phyloP scores from a whole-genome alignment of 352 stramenopile genomes.

The Halophytophthora polymorphica region DNA sequence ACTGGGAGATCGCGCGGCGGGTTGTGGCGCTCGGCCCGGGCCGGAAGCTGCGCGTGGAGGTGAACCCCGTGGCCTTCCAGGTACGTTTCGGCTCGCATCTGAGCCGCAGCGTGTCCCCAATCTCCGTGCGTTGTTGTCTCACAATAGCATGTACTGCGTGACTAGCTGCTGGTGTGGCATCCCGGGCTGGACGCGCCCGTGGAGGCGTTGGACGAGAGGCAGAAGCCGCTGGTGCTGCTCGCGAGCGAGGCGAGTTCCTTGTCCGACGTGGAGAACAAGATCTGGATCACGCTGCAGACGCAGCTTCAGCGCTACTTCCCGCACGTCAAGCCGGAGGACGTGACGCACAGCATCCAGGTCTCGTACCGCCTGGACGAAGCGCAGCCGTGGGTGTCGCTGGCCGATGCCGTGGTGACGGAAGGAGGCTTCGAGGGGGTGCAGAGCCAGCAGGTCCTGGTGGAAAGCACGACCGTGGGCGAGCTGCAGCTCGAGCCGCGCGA shows the following conservation, averaged over 20 bases:
- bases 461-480: slow-evolving; percentile 32
- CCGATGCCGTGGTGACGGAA: slow-evolving; percentile 20
- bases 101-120: too few relatives aligned
- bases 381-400: slow-evolving; percentile 40
- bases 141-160: too few relatives aligned
- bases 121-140: too few relatives aligned
- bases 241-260: slow-evolving; percentile 36
- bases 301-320: slow-evolving; percentile 33
- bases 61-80: slow-evolving; percentile 75
- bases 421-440: slow-evolving; percentile 15
- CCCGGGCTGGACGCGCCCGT: slow-evolving; percentile 19
- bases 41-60: slow-evolving; percentile 49
- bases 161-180: slow-evolving; percentile 26
- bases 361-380: slow-evolving; percentile 42
- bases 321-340: slow-evolving; percentile 24
- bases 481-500: slow-evolving; percentile 58
- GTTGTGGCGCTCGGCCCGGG: slow-evolving; percentile 46
- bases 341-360: slow-evolving; percentile 37
- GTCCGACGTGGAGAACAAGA: slow-evolving; percentile 36
- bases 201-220: slow-evolving; percentile 26
- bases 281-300: slow-evolving; percentile 33
- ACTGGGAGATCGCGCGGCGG: slow-evolving; percentile 67
- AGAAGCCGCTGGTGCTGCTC: slow-evolving; percentile 43
- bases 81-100: slow-evolving; percentile 16
- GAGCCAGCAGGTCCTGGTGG: slow-evolving; percentile 11